Base-by-base conservation (phyloP, 2,329 filamentous ascomycete genomes). In the Verticillium albo-atrum region DNA sequence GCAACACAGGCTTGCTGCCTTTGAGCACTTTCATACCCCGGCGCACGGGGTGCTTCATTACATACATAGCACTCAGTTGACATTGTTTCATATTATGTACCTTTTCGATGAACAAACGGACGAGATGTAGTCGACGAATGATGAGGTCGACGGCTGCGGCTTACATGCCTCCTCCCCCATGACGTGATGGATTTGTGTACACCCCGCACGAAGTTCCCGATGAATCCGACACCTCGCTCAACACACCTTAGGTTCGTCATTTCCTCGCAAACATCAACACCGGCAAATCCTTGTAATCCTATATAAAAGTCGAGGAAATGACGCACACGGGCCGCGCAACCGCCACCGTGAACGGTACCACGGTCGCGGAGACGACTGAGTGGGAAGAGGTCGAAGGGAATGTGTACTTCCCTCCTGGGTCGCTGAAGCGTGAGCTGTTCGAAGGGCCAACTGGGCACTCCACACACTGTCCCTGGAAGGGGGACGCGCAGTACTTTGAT, bases 381-480 rank as follows among this genome's bases (percentile, higher is more conserved):
- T 84, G 78, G 72, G 75, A 79, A 28, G 75, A 79, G 25, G 82
- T 86, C 34, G 84, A 87, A 64, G 82, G 82, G 27, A 85, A 85
- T 69, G 76, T 85, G 61, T 86, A 86, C 67, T 81, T 82, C 66
- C 79, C 79, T 50, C 78, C 77, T 0, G 72, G 74, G 7, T 70
- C 77, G 7, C 68, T 84, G 61, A 74, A 79, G 61, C 69, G 74
- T 34, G 72, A 78, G 58, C 73, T 74, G 63, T 77, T 85, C 62
- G 71, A 68, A 47, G 70, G 74, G 20, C 62, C 62, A 57, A 81
- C 81, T 6, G 70, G 75, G 15, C 75, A 77, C 12, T 74, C 72
- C 50, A 84, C 82, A 0, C 70, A 74, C 55, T 86, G 83, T 59
- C 77, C 78, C 0, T 86, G 82, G 82, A 86, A 86, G 68, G 83